Percentiles rank a stretch among this genome's conserved stretches.
phyloP scores from a whole-genome alignment of 2,329 filamentous ascomycete species.

The Sordariomycetes sp. region DNA sequence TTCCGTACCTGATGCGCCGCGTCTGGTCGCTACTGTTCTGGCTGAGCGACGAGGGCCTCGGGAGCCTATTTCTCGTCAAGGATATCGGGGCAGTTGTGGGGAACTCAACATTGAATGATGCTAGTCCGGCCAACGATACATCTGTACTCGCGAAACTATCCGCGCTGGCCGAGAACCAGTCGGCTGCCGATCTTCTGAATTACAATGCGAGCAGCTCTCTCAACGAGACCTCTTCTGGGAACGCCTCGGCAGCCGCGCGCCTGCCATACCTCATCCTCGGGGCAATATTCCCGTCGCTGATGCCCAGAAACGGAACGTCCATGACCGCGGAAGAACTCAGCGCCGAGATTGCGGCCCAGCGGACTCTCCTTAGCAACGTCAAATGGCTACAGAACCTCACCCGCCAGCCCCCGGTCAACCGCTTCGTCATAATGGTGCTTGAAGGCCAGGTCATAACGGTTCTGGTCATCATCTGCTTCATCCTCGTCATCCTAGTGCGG shows the following conservation, averaged over 20 bases:
- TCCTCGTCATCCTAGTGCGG: conserved; percentile 88
- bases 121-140: conserved; percentile 15
- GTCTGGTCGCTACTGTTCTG: conserved; percentile 93
- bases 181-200: conserved; percentile 2
- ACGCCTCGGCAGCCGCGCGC: neutral
- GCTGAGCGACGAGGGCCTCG: conserved; percentile 67
- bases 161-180: conserved; percentile 4
- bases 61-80: conserved; percentile 11
- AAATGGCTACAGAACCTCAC: conserved; percentile 48
- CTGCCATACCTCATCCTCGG: conserved; percentile 2
- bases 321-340: neutral
- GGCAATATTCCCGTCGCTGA: conserved; percentile 1
- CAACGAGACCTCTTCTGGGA: neutral
- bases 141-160: conserved; percentile 10
- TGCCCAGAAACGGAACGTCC: neutral
- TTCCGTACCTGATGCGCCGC: conserved; percentile 83
- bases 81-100: conserved; percentile 10
- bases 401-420: conserved; percentile 58
- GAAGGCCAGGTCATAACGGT: conserved; percentile 93
- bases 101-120: conserved; percentile 11
- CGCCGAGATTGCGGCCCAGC: conserved; percentile 8
- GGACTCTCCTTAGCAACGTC: conserved; percentile 43
- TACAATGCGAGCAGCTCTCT: neutral
- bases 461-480: conserved; percentile 83
- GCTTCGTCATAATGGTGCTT: conserved; percentile 65